phyloP scores from a whole-genome alignment of 768 basidiomycete species.

The Collybiopsis luxurians region DNA sequence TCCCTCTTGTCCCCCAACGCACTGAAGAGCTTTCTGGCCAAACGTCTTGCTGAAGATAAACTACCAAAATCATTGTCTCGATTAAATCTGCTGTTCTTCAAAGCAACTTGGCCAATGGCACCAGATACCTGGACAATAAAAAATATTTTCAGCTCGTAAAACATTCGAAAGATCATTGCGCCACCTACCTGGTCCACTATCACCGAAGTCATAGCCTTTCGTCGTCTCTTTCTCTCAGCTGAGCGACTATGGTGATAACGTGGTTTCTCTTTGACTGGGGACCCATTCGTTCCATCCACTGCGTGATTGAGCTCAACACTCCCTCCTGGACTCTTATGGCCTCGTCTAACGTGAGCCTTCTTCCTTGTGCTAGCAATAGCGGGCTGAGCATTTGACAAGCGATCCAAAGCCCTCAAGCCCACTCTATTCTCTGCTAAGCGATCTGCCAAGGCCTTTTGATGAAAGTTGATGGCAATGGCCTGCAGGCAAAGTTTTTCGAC shows the following conservation, averaged over 20 bases:
- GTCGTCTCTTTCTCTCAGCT: constrained; percentile 34
- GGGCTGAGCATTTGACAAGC: constrained; percentile 64
- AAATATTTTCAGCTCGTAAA: not conserved
- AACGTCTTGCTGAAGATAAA: constrained; percentile 59
- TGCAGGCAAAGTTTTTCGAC: constrained; percentile 59
- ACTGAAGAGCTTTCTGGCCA: constrained; percentile 69
- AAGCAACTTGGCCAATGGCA: constrained; percentile 67
- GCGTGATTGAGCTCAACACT: constrained; percentile 37
- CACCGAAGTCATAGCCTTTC: constrained; percentile 57
- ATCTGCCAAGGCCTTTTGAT: constrained; percentile 72
- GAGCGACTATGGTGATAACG: constrained; percentile 19
- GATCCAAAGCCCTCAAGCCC: constrained; percentile 68
- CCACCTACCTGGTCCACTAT: constrained; percentile 62
- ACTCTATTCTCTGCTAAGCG: constrained; percentile 68
- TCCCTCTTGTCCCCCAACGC: constrained; percentile 55
- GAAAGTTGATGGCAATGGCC: constrained; percentile 79
- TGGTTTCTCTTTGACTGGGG: constrained; percentile 16
- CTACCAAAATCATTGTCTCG: constrained; percentile 51
- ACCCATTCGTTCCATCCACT: constrained; percentile 13
- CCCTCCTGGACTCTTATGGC: constrained; percentile 38
- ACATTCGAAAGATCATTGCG: not conserved
- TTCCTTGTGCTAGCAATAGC: constrained; percentile 19
- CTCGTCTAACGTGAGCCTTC: constrained; percentile 19
- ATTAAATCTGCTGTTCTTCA: constrained; percentile 64
- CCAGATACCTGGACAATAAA: constrained; percentile 37